Evolutionary conservation across 2,329 filamentous ascomycete species (phyloP).

Genomic region (Xylaria sp.): DNA sequence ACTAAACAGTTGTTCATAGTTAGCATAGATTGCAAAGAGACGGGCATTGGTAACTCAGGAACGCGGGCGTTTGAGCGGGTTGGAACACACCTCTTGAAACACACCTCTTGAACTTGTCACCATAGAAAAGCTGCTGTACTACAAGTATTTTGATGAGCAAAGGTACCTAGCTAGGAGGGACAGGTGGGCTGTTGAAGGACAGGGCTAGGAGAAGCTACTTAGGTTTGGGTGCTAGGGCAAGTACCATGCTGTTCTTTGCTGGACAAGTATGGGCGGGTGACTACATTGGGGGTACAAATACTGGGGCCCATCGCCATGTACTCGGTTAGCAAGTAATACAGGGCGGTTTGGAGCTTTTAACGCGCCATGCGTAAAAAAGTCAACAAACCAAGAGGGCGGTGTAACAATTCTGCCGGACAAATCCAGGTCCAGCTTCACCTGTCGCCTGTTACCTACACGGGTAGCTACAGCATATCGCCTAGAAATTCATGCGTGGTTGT

Average conservation of each 20-base stretch:
- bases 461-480: conserved; percentile 1
- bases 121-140: conserved; percentile 25
- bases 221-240: not conserved
- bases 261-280: not conserved
- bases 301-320: not conserved
- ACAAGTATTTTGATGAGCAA: not conserved
- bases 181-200: not conserved
- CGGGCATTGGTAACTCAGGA: conserved; percentile 9
- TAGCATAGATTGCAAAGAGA: conserved; percentile 7
- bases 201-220: not conserved
- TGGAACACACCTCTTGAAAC: conserved; percentile 7
- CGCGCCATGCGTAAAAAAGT: conserved; percentile 23
- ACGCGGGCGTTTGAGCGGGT: conserved; percentile 13
- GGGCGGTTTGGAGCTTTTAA: not conserved
- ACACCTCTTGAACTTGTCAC: conserved; percentile 7
- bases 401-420: conserved; percentile 37
- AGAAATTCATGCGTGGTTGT: not conserved
- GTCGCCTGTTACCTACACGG: not conserved
- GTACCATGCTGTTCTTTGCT: not conserved
- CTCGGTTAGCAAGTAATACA: not conserved
- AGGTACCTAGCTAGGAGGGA: conserved; percentile 1
- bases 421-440: conserved; percentile 23
- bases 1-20: not conserved
- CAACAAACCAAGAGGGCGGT: conserved; percentile 36
- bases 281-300: not conserved